Evolutionary conservation across 495 filamentous ascomycete genomes (phyloP).

Genomic region (Trichocladium antarcticum): DNA sequence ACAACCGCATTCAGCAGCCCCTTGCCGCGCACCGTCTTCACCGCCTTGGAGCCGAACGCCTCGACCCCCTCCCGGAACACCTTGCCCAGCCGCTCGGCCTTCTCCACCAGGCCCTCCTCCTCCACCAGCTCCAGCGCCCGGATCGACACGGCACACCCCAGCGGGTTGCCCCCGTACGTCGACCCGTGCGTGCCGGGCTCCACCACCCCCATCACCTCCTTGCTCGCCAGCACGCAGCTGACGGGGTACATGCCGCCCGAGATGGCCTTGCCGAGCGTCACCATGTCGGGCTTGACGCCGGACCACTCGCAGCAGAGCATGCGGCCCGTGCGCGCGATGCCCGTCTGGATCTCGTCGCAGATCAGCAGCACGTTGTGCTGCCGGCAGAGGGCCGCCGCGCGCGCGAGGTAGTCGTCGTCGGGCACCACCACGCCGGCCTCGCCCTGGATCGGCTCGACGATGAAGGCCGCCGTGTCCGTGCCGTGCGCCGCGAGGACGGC

Average conservation of each 20-base stretch:
- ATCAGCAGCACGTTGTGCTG: constrained; percentile 91
- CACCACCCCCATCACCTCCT: constrained; percentile 92
- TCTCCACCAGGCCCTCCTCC: constrained; percentile 78
- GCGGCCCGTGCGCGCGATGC: constrained; percentile 87
- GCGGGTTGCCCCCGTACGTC: constrained; percentile 93
- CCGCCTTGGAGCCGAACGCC: constrained; percentile 61
- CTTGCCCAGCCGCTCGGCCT: constrained; percentile 67
- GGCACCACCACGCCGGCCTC: constrained; percentile 97
- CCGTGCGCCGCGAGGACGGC: constrained; percentile 72
- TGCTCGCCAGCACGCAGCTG: constrained; percentile 78
- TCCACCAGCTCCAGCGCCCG: constrained; percentile 88
- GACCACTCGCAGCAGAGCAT: constrained; percentile 93
- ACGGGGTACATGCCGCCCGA: constrained; percentile 98
- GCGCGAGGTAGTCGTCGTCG: constrained; percentile 73
- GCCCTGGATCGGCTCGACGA: constrained; percentile 96
- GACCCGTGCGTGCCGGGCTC: constrained; percentile 95
- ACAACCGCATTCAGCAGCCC: constrained; percentile 93
- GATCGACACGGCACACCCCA: constrained; percentile 95
- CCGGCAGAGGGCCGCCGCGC: constrained; percentile 77
- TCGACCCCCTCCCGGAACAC: constrained; percentile 71
- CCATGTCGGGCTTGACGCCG: constrained; percentile 86
- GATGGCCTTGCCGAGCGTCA: constrained; percentile 93
- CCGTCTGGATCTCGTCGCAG: constrained; percentile 97
- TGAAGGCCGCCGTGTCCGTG: constrained; percentile 77
- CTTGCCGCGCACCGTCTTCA: constrained; percentile 79